phyloP scores from a whole-genome alignment of 139 green algal genomes.

The Chlamydomonas urium region DNA sequence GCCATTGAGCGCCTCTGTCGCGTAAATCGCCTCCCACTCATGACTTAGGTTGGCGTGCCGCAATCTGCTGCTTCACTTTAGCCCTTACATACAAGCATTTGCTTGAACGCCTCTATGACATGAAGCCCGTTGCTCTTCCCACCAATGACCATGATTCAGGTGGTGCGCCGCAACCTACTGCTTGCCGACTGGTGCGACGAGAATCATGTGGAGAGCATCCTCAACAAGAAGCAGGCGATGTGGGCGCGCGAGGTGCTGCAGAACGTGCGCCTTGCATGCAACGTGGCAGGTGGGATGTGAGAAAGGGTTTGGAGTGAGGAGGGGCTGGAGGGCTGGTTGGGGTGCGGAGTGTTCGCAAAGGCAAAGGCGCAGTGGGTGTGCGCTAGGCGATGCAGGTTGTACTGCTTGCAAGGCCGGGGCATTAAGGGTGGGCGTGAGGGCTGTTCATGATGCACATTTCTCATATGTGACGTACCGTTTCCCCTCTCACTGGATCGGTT shows the following conservation, averaged over 20 bases:
- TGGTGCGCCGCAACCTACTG: slow-evolving; percentile 79
- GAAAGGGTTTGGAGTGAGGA: background rate
- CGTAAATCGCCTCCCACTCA: too few relatives aligned
- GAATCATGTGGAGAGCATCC: slow-evolving; percentile 78
- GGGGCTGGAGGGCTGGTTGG: background rate
- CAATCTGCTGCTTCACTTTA: too few relatives aligned
- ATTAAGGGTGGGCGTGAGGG: background rate
- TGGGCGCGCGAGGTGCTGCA: slow-evolving; percentile 63
- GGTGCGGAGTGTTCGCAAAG: background rate
- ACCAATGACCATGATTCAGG: slow-evolving; percentile 26
- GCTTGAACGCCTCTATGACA: too few relatives aligned
- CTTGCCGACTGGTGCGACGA: slow-evolving; percentile 87
- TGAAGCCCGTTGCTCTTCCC: too few relatives aligned
- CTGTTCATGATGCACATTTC: background rate
- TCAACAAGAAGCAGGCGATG: slow-evolving; percentile 46
- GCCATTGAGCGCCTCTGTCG: too few relatives aligned
- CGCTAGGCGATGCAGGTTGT: background rate
- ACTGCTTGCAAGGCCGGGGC: background rate
- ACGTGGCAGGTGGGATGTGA: slow-evolving; percentile 65
- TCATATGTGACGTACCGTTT: too few relatives aligned
- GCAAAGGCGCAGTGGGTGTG: background rate
- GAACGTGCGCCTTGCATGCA: slow-evolving; percentile 78
- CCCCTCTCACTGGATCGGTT: too few relatives aligned
- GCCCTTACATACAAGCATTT: too few relatives aligned
- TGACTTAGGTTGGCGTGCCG: too few relatives aligned